phyloP scores from a whole-genome alignment of 257 asterid genomes.

The Mitragyna speciosa region DNA sequence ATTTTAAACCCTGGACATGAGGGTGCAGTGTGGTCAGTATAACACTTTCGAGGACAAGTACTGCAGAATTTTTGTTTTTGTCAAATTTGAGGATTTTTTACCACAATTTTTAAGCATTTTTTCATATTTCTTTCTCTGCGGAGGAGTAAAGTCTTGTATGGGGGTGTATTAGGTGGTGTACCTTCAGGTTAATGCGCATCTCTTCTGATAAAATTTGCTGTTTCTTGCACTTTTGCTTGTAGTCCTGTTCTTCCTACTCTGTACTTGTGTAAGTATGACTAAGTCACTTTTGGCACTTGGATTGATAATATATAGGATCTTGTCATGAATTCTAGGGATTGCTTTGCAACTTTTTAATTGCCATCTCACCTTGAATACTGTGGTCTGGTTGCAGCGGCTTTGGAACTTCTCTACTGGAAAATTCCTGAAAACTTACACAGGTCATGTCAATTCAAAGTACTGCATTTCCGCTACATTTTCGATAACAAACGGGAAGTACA shows the following conservation, averaged over 20 bases:
- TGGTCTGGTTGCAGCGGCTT: constrained; percentile 62
- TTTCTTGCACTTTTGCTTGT: not conserved
- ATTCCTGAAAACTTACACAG: constrained; percentile 82
- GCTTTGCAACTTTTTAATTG: not conserved
- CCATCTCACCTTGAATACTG: not conserved
- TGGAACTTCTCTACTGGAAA: constrained; percentile 86
- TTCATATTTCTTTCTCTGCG: not conserved
- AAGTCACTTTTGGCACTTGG: not conserved
- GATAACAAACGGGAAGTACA: constrained; percentile 81
- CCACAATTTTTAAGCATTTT: not conserved
- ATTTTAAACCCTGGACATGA: not conserved
- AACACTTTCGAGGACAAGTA: not conserved
- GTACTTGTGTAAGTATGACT: too few species aligned
- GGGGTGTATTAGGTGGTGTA: not conserved
- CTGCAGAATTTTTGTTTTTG: not conserved
- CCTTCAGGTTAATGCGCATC: not conserved
- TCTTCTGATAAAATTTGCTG: not conserved
- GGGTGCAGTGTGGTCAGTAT: not conserved
- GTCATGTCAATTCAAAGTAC: constrained; percentile 79
- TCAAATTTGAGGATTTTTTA: not conserved
- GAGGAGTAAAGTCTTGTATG: not conserved
- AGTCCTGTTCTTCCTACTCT: not conserved
- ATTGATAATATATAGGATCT: not conserved
- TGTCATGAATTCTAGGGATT: not conserved
- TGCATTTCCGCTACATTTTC: constrained; percentile 81